Conservation (phyloP, 1,284 basidiomycete species). For the Pseudozyma flocculosa region DNA sequence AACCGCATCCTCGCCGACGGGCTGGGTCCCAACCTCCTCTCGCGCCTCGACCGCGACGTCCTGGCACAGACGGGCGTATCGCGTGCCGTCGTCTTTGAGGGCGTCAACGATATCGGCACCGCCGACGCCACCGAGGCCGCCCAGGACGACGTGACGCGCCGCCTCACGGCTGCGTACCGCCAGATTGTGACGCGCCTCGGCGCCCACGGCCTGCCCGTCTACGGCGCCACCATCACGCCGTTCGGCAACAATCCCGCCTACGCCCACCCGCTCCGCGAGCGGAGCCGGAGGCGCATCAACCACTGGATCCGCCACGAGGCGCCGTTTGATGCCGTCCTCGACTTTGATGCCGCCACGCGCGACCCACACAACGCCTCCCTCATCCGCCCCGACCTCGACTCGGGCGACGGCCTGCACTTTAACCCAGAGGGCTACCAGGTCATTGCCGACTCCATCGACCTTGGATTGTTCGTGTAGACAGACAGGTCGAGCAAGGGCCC, state of each 20-base stretch:
- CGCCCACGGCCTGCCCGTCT: slow-evolving; percentile 61
- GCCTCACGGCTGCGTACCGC: slow-evolving; percentile 61
- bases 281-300: no score
- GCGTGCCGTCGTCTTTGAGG: slow-evolving; percentile 64
- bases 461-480: no score
- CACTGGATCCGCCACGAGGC: no score
- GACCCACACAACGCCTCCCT: no score
- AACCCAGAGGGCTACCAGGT: no score
- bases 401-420: no score
- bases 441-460: no score
- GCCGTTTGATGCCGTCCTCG: no score
- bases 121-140: slow-evolving; percentile 57
- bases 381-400: no score
- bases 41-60: slow-evolving; percentile 64
- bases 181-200: slow-evolving; percentile 62
- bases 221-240: slow-evolving; percentile 64
- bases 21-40: slow-evolving; percentile 61
- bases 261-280: no score
- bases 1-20: slow-evolving; percentile 59
- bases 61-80: slow-evolving; percentile 61
- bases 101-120: slow-evolving; percentile 64
- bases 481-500: no score
- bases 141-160: slow-evolving; percentile 60
- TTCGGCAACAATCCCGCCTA: slow-evolving; percentile 49
- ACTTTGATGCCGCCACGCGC: no score